Conservation (phyloP, 108 stramenopile species). For the Nannochloropsis gaditana region DNA sequence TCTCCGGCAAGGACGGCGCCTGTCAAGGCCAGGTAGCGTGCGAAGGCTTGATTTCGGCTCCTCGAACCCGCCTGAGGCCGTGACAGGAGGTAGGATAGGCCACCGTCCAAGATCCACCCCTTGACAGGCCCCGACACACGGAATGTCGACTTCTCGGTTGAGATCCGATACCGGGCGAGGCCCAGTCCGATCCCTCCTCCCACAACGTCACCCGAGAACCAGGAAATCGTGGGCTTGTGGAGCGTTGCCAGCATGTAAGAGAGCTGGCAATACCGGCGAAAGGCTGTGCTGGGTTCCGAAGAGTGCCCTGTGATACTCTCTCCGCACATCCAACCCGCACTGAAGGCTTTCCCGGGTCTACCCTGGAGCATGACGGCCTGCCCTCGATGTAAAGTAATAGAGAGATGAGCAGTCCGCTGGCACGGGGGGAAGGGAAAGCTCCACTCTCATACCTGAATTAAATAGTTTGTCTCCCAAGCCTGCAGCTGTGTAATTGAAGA, state of each 20-base stretch:
- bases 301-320: background rate
- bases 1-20: background rate
- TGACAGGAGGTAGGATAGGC: background rate
- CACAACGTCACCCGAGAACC: background rate
- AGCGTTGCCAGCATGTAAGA: background rate
- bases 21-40: background rate
- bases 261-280: background rate
- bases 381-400: background rate
- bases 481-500: constrained; percentile 17
- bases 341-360: background rate
- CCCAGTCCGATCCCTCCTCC: constrained; percentile 10
- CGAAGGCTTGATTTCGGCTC: background rate
- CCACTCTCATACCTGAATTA: background rate
- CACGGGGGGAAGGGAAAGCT: background rate
- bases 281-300: background rate
- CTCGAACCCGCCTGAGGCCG: background rate
- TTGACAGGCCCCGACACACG: background rate
- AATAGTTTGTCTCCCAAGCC: constrained; percentile 9
- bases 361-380: constrained; percentile 12
- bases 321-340: background rate
- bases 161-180: background rate
- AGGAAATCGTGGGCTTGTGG: background rate
- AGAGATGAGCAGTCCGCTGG: background rate
- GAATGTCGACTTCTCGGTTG: background rate
- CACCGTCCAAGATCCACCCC: constrained; percentile 13